These are phyloP conservation scores for Beta vulgaris DNA, from an alignment of 148 eudicot genomes.

Conservation along the genomic window DNA sequence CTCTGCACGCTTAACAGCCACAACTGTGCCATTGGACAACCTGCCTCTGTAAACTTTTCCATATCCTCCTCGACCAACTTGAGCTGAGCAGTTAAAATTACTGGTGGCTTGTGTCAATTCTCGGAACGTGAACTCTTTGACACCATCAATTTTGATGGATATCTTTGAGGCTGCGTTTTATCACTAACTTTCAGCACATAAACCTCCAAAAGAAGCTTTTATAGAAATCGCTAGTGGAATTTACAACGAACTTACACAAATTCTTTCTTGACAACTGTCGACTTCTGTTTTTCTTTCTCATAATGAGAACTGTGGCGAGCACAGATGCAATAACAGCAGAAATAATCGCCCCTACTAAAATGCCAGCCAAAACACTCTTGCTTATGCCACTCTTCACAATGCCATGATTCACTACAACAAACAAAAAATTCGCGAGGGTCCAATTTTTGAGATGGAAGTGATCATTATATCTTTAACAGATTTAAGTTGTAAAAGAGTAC, in stretches of 20 bases:
- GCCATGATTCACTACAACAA: constrained; percentile 38
- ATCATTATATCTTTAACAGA: neutral
- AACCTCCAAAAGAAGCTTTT: neutral
- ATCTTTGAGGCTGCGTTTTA: constrained; percentile 59
- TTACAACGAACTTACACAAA: constrained; percentile 44
- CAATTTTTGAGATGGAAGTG: neutral
- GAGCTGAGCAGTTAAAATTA: constrained; percentile 46
- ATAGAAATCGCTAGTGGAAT: constrained; percentile 1
- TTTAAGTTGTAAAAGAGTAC: neutral
- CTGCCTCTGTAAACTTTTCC: constrained; percentile 81
- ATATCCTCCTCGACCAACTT: constrained; percentile 93
- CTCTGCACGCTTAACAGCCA: constrained; percentile 84
- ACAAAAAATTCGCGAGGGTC: constrained; percentile 17
- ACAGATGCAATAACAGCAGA: constrained; percentile 40
- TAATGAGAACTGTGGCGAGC: constrained; percentile 37
- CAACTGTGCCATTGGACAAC: constrained; percentile 49
- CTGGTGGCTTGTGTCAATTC: constrained; percentile 68
- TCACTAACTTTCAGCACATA: constrained; percentile 5
- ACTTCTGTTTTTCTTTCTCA: constrained; percentile 38
- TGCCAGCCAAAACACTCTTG: constrained; percentile 45
- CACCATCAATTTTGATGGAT: constrained; percentile 69
- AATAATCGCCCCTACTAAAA: constrained; percentile 38
- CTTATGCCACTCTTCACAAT: constrained; percentile 33
- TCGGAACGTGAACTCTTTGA: constrained; percentile 65
- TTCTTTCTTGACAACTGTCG: constrained; percentile 34